Evolutionary conservation across 164 flowering plant genomes (phyloP).

Genomic region (Dillenia turbinata): DNA sequence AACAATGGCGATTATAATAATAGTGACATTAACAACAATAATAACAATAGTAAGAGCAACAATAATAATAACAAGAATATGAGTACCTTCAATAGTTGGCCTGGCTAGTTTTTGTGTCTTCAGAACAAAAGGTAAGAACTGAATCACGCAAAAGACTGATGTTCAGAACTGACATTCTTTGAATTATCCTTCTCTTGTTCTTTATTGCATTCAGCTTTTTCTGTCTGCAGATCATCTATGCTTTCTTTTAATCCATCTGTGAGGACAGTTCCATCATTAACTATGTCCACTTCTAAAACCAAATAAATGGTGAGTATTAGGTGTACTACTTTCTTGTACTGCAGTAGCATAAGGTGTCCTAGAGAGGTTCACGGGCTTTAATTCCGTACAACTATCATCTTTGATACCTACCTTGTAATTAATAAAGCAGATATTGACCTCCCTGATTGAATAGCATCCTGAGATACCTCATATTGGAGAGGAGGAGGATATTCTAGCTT

Average conservation of each 20-base stretch:
- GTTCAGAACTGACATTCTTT: not conserved
- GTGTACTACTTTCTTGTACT: not conserved
- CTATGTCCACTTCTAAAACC: slow-evolving; percentile 8
- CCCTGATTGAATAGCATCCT: slow-evolving; percentile 10
- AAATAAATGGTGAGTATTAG: slow-evolving; percentile 11
- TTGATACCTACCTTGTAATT: slow-evolving; percentile 1
- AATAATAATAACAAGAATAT: not conserved
- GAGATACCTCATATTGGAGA: slow-evolving; percentile 24
- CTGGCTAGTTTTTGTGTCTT: not conserved
- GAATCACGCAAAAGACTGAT: not conserved
- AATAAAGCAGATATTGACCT: slow-evolving; percentile 3
- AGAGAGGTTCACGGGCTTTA: slow-evolving; percentile 9
- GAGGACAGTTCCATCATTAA: not conserved
- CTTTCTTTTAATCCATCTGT: slow-evolving; percentile 7
- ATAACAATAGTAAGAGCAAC: too few species aligned
- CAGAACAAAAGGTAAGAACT: too few species aligned
- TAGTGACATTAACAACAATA: too few species aligned
- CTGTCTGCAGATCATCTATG: slow-evolving; percentile 7
- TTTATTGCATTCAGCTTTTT: slow-evolving; percentile 10
- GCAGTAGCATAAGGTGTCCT: not conserved
- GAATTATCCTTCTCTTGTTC: slow-evolving; percentile 16
- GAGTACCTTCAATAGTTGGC: slow-evolving; percentile 24
- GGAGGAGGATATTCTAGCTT: slow-evolving; percentile 8
- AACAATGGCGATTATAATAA: too few species aligned
- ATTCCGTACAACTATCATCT: slow-evolving; percentile 16